These are phyloP conservation scores for Williopsis jadinii DNA, from an alignment of 1,139 yeast species.

Conservation along the genomic window DNA sequence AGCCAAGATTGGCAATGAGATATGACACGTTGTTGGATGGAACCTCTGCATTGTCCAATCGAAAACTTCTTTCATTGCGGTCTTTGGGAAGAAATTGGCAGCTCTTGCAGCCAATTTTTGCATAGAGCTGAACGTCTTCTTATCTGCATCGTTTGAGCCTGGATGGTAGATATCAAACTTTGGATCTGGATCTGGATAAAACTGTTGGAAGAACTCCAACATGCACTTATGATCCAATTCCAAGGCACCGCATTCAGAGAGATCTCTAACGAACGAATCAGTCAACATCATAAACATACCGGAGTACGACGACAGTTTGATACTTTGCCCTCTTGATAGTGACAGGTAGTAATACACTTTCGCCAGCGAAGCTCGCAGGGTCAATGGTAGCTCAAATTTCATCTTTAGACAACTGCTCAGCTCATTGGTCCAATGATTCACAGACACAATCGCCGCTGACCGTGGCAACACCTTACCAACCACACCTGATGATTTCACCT, in stretches of 20 bases:
- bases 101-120: constrained; percentile 32
- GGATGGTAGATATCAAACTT: constrained; percentile 29
- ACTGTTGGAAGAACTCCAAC: constrained; percentile 37
- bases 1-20: constrained; percentile 50
- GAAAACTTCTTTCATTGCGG: constrained; percentile 27
- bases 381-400: constrained; percentile 77
- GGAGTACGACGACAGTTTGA: constrained; percentile 57
- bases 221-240: constrained; percentile 48
- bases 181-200: constrained; percentile 41
- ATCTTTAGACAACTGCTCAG: constrained; percentile 71
- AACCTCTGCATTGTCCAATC: constrained; percentile 32
- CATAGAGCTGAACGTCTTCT: constrained; percentile 28
- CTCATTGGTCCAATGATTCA: constrained; percentile 87
- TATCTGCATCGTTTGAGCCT: constrained; percentile 25
- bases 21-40: constrained; percentile 51
- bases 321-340: constrained; percentile 67
- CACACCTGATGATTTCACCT: constrained; percentile 30
- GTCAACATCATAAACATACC: constrained; percentile 54
- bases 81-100: constrained; percentile 31
- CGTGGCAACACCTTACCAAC: constrained; percentile 54
- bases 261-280: constrained; percentile 38
- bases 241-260: constrained; percentile 27
- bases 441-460: constrained; percentile 68
- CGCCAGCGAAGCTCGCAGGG: constrained; percentile 54
- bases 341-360: constrained; percentile 69